phyloP scores from a whole-genome alignment of 495 filamentous ascomycete species.

The Schizothecium vesticola region DNA sequence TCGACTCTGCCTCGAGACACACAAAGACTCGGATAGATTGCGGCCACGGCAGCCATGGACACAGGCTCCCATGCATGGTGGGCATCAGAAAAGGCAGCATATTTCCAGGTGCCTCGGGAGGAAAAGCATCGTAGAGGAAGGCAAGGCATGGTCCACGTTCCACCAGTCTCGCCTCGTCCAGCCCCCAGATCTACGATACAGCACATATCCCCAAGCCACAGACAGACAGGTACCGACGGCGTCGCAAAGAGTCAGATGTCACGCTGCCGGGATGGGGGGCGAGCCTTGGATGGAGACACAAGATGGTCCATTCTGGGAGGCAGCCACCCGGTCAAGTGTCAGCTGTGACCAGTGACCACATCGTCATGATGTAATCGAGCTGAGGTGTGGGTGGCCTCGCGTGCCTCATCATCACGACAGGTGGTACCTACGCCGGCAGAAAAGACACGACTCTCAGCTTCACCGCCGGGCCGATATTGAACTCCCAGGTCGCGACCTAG shows the following conservation, averaged over 20 bases:
- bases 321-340: background rate
- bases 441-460: background rate
- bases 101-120: background rate
- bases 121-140: background rate
- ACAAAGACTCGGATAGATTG: background rate
- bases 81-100: background rate
- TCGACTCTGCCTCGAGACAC: background rate
- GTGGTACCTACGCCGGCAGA: too few species aligned
- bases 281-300: background rate
- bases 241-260: background rate
- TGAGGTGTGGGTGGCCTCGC: slow-evolving; percentile 10
- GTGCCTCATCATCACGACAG: slow-evolving; percentile 4
- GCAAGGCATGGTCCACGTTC: background rate
- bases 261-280: background rate
- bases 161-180: background rate
- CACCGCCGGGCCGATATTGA: background rate
- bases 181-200: background rate
- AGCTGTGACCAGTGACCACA: background rate
- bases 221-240: background rate
- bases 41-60: background rate
- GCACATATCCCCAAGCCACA: background rate
- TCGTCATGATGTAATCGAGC: background rate
- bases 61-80: background rate
- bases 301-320: background rate
- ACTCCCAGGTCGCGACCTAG: background rate